These are phyloP conservation scores for Trichophyton verrucosum DNA, from an alignment of 2,329 filamentous ascomycete species.

Conservation along the genomic window DNA sequence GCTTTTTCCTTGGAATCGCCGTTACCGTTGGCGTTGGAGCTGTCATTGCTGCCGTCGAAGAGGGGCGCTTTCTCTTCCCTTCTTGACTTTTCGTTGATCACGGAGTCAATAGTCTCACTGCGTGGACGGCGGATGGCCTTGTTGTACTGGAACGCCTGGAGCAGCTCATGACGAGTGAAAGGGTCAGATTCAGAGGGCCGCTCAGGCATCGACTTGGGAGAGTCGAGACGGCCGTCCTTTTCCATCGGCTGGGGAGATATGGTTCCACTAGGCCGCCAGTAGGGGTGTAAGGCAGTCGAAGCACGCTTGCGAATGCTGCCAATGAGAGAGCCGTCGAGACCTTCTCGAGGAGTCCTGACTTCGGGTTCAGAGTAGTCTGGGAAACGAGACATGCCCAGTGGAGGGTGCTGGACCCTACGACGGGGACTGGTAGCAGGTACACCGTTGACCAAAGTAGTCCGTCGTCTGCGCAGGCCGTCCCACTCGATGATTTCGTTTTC, in stretches of 20 bases:
- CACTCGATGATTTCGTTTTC: conserved; percentile 79
- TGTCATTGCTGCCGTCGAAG: not conserved
- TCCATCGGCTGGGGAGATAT: conserved; percentile 16
- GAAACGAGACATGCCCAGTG: conserved; percentile 77
- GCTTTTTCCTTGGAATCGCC: not conserved
- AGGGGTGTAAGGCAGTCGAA: conserved; percentile 27
- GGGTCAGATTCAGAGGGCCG: conserved; percentile 41
- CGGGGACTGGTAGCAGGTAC: conserved; percentile 29
- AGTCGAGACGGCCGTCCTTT: not conserved
- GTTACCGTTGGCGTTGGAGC: not conserved
- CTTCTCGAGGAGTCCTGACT: conserved; percentile 19
- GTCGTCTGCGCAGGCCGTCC: conserved; percentile 74
- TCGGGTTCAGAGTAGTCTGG: conserved; percentile 52
- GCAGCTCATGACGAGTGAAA: conserved; percentile 51
- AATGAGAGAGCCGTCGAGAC: conserved; percentile 26
- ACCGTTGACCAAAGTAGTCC: conserved; percentile 41
- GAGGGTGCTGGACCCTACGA: conserved; percentile 51
- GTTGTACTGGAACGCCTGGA: conserved; percentile 35
- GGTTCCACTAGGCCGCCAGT: conserved; percentile 16
- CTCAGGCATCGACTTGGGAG: conserved; percentile 13
- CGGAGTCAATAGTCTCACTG: conserved; percentile 1
- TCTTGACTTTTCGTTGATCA: not conserved
- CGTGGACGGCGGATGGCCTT: conserved; percentile 3
- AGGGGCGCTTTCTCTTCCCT: not conserved
- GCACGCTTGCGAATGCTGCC: conserved; percentile 28